These are phyloP conservation scores for Chlorella sp. DNA, from an alignment of 139 green algal genomes.

Conservation along the genomic window DNA sequence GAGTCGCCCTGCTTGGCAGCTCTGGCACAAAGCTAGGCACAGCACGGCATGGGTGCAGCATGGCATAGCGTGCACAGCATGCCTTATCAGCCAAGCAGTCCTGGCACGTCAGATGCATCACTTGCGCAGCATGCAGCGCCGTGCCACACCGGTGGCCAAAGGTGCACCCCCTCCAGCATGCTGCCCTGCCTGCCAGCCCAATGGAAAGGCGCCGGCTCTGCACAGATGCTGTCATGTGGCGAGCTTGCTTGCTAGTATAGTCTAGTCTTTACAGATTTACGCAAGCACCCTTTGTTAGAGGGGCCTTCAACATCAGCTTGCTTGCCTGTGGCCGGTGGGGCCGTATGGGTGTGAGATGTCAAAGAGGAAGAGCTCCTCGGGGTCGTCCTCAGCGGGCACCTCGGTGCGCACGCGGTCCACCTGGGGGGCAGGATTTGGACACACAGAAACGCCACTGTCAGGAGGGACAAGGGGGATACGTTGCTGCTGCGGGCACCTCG, in stretches of 20 bases:
- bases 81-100: no score
- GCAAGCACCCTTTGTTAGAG: no score
- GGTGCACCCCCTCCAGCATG: not conserved
- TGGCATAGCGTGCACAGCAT: not conserved
- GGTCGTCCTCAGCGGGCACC: not conserved
- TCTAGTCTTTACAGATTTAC: no score
- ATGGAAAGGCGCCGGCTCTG: not conserved
- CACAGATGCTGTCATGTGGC: not conserved
- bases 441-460: no score
- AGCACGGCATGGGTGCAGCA: not conserved
- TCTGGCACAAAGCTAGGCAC: no score
- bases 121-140: not conserved
- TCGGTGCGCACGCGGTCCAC: constrained; percentile 32
- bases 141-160: not conserved
- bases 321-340: constrained; percentile 36
- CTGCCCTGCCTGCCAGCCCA: not conserved
- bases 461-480: no score
- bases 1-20: not conserved
- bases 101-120: no score
- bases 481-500: not conserved
- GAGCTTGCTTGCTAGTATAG: no score
- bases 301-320: no score
- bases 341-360: constrained; percentile 42
- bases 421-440: not conserved
- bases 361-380: constrained; percentile 26